Percentiles rank a stretch among this genome's conserved stretches.
Conservation (phyloP, 345 rosid genomes). For the Triadica sebifera region DNA sequence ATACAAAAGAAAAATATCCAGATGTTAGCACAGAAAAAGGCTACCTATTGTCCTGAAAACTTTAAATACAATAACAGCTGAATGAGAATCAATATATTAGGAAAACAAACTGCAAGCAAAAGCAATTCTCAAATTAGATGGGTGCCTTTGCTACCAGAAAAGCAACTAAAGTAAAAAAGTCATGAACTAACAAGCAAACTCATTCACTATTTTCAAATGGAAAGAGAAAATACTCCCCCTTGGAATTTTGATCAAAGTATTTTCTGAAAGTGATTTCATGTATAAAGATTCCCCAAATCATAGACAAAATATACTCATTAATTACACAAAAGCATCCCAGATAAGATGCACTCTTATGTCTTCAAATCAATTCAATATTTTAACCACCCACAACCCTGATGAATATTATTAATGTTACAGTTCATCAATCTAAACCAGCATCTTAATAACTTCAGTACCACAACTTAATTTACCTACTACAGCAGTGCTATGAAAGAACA, state of each 20-base stretch:
- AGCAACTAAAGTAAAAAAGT: not conserved
- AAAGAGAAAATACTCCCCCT: not conserved
- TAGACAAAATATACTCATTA: not conserved
- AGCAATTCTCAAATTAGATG: not conserved
- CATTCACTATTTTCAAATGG: not conserved
- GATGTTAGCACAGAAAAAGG: constrained; percentile 34
- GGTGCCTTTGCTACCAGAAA: not conserved
- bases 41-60: not conserved
- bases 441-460: not conserved
- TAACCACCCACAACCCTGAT: not conserved
- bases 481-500: not conserved
- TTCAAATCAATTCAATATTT: not conserved
- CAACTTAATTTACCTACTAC: not conserved
- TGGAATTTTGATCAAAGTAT: not conserved
- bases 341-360: not conserved
- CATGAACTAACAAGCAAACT: not conserved
- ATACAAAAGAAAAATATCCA: constrained; percentile 35
- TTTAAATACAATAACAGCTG: not conserved
- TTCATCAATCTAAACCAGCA: not conserved
- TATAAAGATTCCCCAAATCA: not conserved
- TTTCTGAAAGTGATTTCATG: not conserved
- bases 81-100: not conserved
- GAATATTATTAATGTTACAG: not conserved
- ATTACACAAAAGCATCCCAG: not conserved
- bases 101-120: not conserved